Evolutionary conservation across 495 filamentous ascomycete genomes (phyloP), one percentile per base, ranked within the genome.

Genomic region (Tuber umbilicatum): DNA sequence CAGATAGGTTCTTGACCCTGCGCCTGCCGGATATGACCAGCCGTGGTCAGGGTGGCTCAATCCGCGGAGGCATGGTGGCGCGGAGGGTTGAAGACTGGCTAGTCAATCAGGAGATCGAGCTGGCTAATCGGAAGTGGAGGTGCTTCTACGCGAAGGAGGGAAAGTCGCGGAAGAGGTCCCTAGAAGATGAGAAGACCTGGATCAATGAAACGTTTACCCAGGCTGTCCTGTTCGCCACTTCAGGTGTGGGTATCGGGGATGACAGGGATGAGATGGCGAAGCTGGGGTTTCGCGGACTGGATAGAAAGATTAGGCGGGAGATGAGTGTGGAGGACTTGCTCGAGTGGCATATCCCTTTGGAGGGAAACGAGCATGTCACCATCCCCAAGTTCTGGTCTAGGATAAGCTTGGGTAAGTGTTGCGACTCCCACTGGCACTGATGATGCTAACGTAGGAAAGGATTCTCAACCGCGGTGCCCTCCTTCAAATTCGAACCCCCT

Each of bases 401-500:
- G 27, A 79, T 82, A 23, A 74, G 75, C 7, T 73, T 82, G 43
- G 73, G 78, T 82, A 71, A n/a, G 55, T 74, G 64, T n/a, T 71
- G 45, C 21, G 19, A 19, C 37, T 67, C 68, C 23, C n/a, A 45
- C 55, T 41, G 35, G 40, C 31, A 42, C 41, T 47, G 17, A 3
- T 40, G 39, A 4, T 35, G 31, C 69, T 80, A 72, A 80, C 19
- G 27, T 42, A 70, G 43, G n/a, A 9, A 68, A 81, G 80, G 80
- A 35, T 73, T 81, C 68, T 81, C 80, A 2, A 70, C 38, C 17
- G 70, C 73, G 41, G 84, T 75, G 17, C 84, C 85, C 5, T 89
- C 88, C 0, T 76, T 89, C 4, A 73, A 80, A 0, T 82, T 91
- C 38, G 76, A 78, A 17, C 85, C 85, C 27, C 68, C 70, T 7